Conservation (phyloP, 768 basidiomycete species). For the Kondoa subrosea region DNA sequence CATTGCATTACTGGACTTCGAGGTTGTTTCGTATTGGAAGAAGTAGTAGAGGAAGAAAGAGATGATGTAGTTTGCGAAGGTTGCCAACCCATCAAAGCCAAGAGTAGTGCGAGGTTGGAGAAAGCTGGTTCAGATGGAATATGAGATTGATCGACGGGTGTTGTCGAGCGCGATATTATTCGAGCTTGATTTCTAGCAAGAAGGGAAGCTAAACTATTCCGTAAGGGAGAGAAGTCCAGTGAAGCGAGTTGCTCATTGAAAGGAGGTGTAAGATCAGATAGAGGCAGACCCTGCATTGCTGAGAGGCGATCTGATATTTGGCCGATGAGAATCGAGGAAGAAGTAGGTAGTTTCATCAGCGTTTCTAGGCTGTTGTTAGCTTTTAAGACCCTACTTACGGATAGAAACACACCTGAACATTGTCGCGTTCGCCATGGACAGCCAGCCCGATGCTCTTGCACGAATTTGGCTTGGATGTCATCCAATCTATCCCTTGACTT, state of each 20-base stretch:
- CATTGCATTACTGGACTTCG: background rate
- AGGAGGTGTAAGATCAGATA: background rate
- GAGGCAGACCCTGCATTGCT: background rate
- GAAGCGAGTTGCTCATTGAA: background rate
- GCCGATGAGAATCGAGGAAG: background rate
- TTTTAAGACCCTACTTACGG: background rate
- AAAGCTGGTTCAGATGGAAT: background rate
- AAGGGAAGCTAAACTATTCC: background rate
- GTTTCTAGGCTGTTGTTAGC: background rate
- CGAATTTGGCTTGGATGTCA: background rate
- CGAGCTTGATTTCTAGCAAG: background rate
- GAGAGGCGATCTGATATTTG: background rate
- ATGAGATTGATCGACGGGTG: background rate
- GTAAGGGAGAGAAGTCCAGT: background rate
- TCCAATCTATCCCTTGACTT: background rate
- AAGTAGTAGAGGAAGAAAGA: no score
- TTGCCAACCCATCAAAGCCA: background rate
- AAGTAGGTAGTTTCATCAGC: background rate
- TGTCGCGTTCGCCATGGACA: constrained; percentile 3
- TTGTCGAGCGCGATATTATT: background rate
- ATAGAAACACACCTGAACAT: background rate
- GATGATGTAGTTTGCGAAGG: background rate
- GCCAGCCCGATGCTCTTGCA: background rate
- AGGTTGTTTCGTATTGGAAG: no score
- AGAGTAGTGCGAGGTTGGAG: background rate